These are phyloP conservation scores for Colletotrichum sp. DNA, from an alignment of 2,329 filamentous ascomycete species.

Conservation along the genomic window DNA sequence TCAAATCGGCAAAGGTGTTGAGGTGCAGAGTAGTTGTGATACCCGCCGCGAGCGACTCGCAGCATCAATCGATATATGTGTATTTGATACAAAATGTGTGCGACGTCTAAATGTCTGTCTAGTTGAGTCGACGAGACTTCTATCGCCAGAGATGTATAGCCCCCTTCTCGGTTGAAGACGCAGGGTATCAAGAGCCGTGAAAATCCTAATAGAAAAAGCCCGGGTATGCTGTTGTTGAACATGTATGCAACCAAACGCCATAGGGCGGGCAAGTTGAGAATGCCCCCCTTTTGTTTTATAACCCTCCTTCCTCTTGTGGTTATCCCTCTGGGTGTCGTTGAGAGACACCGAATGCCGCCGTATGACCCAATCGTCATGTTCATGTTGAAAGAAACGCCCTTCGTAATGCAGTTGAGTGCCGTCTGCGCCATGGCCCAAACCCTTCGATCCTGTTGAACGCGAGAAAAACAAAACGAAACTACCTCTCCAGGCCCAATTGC, in stretches of 20 bases:
- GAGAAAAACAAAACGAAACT: neutral
- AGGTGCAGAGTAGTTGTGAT: neutral
- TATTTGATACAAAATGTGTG: neutral
- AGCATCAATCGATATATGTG: neutral
- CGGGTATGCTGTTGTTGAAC: slow-evolving; percentile 17
- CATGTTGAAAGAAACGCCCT: slow-evolving; percentile 11
- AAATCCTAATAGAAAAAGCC: slow-evolving; percentile 11
- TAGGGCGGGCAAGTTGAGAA: slow-evolving; percentile 14
- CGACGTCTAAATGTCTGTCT: slow-evolving; percentile 23
- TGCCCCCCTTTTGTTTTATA: neutral
- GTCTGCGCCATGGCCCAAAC: neutral
- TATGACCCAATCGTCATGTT: neutral
- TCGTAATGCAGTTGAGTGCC: slow-evolving; percentile 20
- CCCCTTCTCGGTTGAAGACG: slow-evolving; percentile 35
- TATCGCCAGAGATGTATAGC: neutral
- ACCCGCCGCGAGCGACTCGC: neutral
- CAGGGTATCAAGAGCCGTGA: slow-evolving; percentile 34
- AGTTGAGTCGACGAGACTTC: slow-evolving; percentile 30
- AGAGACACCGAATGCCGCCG: neutral
- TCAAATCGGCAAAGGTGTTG: neutral
- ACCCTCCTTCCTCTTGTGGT: neutral
- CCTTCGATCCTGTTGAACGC: neutral
- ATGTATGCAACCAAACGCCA: slow-evolving; percentile 19
- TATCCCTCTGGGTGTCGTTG: neutral
- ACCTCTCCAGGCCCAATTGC: neutral